Conservation (phyloP, 192 early-diverging fungal genomes). For the Coemansia sp. region DNA sequence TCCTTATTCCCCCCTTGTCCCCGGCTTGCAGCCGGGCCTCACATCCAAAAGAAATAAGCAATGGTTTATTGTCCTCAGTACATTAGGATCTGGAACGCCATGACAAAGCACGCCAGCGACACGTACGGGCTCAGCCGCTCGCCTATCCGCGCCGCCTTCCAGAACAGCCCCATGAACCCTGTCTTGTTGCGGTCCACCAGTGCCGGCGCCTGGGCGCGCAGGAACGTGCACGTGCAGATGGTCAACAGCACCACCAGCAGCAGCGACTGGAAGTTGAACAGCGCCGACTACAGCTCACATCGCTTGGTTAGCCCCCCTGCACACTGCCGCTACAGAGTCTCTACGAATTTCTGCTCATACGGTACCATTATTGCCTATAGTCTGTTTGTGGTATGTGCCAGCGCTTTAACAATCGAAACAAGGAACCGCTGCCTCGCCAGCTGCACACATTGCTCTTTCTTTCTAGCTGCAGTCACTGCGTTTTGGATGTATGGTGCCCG, state of each 20-base stretch:
- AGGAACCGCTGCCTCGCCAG: too few species aligned
- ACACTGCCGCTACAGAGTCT: background rate
- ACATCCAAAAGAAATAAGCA: background rate
- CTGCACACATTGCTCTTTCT: too few species aligned
- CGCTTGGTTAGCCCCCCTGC: background rate
- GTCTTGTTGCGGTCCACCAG: conserved; percentile 85
- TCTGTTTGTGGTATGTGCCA: too few species aligned
- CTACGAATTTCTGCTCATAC: too few species aligned
- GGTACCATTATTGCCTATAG: too few species aligned
- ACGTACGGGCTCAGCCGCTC: conserved; percentile 95
- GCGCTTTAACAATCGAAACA: too few species aligned
- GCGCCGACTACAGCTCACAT: conserved; percentile 69
- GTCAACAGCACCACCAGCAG: conserved; percentile 84
- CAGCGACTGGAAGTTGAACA: conserved; percentile 95
- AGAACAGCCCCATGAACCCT: conserved; percentile 84
- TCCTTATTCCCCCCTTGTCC: background rate
- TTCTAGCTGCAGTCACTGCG: too few species aligned
- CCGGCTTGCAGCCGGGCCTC: too few species aligned
- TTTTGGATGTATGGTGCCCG: too few species aligned
- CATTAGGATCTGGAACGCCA: conserved; percentile 70
- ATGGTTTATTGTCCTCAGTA: conserved; percentile 16
- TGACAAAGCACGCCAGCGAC: conserved; percentile 79
- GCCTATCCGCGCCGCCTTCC: conserved; percentile 93
- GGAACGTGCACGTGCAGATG: conserved; percentile 97
- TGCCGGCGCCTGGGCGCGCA: conserved; percentile 83